phyloP scores from a whole-genome alignment of 768 basidiomycete species.

The Podaxis sp. region DNA sequence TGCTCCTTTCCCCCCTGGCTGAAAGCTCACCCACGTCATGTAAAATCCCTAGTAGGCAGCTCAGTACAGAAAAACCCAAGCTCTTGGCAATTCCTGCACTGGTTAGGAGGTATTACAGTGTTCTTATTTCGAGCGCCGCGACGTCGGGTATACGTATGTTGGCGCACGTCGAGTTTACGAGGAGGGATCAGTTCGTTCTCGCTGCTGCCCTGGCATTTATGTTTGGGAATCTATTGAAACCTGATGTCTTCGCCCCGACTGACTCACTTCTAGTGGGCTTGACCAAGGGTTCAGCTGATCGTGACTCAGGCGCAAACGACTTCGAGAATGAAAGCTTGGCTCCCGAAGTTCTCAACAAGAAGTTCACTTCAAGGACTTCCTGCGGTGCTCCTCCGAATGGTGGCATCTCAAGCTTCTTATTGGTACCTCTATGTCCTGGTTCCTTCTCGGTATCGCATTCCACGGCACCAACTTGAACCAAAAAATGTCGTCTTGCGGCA shows the following conservation, averaged over 20 bases:
- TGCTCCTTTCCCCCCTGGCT: no score
- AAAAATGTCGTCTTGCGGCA: constrained; percentile 68
- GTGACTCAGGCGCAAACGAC: neutral
- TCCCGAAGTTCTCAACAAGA: constrained; percentile 25
- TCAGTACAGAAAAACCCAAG: no score
- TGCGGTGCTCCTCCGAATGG: constrained; percentile 69
- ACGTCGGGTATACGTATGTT: constrained; percentile 71
- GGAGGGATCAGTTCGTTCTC: constrained; percentile 66
- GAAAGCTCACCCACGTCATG: no score
- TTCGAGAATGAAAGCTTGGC: constrained; percentile 10
- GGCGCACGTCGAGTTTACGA: constrained; percentile 50
- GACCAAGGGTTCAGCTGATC: neutral
- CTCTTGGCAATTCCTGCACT: constrained; percentile 74
- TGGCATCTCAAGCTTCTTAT: constrained; percentile 61
- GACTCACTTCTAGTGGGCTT: neutral
- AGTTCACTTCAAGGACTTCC: constrained; percentile 57
- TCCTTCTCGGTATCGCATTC: constrained; percentile 74
- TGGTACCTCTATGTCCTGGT: constrained; percentile 69
- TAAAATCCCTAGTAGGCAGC: no score
- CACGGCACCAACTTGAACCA: constrained; percentile 73
- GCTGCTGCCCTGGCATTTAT: constrained; percentile 68
- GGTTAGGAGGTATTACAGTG: constrained; percentile 83
- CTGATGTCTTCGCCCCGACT: constrained; percentile 40
- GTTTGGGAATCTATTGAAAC: constrained; percentile 65
- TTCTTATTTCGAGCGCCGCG: constrained; percentile 76